Evolutionary conservation across 805 yeast genomes (phyloP).

Genomic region (Starmerella riodocensis): DNA sequence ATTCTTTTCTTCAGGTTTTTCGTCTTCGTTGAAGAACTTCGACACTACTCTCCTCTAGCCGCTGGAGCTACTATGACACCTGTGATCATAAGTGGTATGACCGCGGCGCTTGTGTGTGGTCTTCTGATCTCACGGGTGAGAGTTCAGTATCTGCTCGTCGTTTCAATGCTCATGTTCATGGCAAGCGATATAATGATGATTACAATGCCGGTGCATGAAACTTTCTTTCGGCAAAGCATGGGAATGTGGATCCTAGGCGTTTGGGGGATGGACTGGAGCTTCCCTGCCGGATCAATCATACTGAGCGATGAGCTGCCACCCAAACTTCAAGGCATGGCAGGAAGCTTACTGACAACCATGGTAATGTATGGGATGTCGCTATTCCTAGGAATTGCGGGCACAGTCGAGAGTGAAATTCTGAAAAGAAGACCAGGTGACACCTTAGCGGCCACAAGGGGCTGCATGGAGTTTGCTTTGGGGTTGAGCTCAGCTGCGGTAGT

Average conservation of each 20-base stretch:
- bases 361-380: slow-evolving; percentile 60
- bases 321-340: slow-evolving; percentile 65
- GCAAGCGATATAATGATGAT: slow-evolving; percentile 17
- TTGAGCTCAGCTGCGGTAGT: slow-evolving; percentile 14
- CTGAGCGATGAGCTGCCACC: slow-evolving; percentile 47
- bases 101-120: slow-evolving; percentile 45
- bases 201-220: slow-evolving; percentile 39
- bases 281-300: slow-evolving; percentile 59
- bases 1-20: slow-evolving; percentile 54
- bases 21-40: slow-evolving; percentile 38
- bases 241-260: slow-evolving; percentile 43
- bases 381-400: slow-evolving; percentile 57
- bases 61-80: slow-evolving; percentile 37
- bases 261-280: slow-evolving; percentile 69
- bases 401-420: slow-evolving; percentile 16
- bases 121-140: slow-evolving; percentile 34
- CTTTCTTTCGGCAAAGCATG: slow-evolving; percentile 45
- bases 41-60: slow-evolving; percentile 36
- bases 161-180: slow-evolving; percentile 43
- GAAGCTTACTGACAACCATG: slow-evolving; percentile 56
- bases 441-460: slow-evolving; percentile 9
- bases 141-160: slow-evolving; percentile 39
- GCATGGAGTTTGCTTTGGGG: slow-evolving; percentile 17
- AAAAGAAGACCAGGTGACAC: slow-evolving; percentile 10
- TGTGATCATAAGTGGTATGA: slow-evolving; percentile 39